Percentiles rank a stretch among this genome's conserved stretches.
These are phyloP conservation scores for Podaxis sp. DNA, from an alignment of 768 basidiomycete species.

Conservation along the genomic window DNA sequence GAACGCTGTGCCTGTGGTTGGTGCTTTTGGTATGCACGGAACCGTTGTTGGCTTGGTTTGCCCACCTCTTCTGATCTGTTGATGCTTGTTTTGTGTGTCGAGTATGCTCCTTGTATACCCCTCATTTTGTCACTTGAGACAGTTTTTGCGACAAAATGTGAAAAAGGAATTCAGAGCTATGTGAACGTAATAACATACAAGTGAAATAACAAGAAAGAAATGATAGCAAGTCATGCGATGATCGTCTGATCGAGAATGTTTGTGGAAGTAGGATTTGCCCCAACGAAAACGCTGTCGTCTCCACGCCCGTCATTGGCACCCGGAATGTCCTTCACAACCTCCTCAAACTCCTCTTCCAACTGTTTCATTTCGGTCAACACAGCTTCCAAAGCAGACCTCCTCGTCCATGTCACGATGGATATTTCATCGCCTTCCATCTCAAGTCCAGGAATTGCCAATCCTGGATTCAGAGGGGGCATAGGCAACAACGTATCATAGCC, in stretches of 20 bases:
- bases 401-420: constrained; percentile 47
- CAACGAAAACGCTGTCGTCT: background rate
- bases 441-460: constrained; percentile 16
- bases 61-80: constrained; percentile 16
- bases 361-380: constrained; percentile 52
- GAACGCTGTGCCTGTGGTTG: constrained; percentile 25
- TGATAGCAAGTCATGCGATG: background rate
- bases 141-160: no score
- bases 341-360: constrained; percentile 56
- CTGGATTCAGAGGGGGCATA: constrained; percentile 23
- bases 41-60: constrained; percentile 22
- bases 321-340: background rate
- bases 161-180: no score
- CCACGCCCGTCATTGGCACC: background rate
- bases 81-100: background rate
- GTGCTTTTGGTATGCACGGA: constrained; percentile 20
- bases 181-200: no score
- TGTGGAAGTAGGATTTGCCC: background rate
- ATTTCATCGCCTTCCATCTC: constrained; percentile 32
- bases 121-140: background rate
- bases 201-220: background rate
- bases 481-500: constrained; percentile 60
- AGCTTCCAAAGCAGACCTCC: constrained; percentile 44
- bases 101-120: background rate
- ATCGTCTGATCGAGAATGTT: background rate